Conservation (phyloP, 2,329 filamentous ascomycete species). For the Arthrobotrys entomopaga region DNA sequence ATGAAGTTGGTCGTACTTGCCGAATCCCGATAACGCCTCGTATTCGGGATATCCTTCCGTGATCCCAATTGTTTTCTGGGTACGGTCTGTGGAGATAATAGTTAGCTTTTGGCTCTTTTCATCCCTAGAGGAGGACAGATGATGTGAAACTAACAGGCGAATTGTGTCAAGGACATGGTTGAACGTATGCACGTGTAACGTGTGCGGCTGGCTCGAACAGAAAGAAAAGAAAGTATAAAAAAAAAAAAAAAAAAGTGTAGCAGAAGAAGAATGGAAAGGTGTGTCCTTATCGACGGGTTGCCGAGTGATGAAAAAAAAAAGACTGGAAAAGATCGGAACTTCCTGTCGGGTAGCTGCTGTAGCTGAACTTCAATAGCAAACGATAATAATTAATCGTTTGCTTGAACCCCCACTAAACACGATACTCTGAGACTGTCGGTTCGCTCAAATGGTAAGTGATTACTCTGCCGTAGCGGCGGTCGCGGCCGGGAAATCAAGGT, state of each 20-base stretch:
- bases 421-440: slow-evolving; percentile 32
- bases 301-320: background rate
- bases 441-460: slow-evolving; percentile 11
- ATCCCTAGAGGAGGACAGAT: slow-evolving; percentile 12
- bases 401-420: no score
- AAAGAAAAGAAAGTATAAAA: background rate
- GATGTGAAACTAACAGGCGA: slow-evolving; percentile 57
- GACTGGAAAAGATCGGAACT: slow-evolving; percentile 7
- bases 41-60: slow-evolving; percentile 92
- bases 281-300: background rate
- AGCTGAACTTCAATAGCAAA: slow-evolving; percentile 15
- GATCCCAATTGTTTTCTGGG: slow-evolving; percentile 94
- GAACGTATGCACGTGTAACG: slow-evolving; percentile 30
- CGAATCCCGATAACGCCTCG: slow-evolving; percentile 82
- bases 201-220: slow-evolving; percentile 21
- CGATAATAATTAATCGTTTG: no score
- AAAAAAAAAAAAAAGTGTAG: slow-evolving; percentile 3
- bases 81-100: slow-evolving; percentile 70
- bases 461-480: slow-evolving; percentile 36
- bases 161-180: slow-evolving; percentile 57
- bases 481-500: slow-evolving; percentile 22
- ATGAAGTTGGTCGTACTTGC: slow-evolving; percentile 63
- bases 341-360: background rate
- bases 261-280: background rate
- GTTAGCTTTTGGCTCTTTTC: slow-evolving; percentile 41